Conservation (phyloP, 208 protist species). For the Leishmania turanica region DNA sequence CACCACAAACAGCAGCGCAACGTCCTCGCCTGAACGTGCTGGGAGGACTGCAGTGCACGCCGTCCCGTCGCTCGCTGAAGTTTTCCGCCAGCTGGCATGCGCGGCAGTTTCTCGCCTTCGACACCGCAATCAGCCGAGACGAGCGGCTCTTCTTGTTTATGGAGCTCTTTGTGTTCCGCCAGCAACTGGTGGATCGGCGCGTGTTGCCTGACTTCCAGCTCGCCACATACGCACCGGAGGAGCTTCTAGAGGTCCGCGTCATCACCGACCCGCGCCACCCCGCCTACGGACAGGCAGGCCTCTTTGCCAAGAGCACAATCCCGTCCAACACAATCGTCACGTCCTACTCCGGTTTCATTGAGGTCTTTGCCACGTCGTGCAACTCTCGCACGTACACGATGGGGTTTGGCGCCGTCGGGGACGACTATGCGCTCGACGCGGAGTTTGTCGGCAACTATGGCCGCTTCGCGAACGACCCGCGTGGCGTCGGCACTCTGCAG, state of each 20-base stretch:
- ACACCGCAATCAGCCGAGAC: conserved; percentile 68
- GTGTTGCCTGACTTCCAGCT: conserved; percentile 43
- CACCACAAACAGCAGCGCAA: background rate
- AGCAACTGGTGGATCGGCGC: conserved; percentile 40
- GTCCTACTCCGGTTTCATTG: conserved; percentile 82
- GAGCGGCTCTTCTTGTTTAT: conserved; percentile 73
- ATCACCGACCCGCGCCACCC: conserved; percentile 79
- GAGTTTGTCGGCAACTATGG: conserved; percentile 90
- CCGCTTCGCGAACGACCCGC: conserved; percentile 90
- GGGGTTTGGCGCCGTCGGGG: conserved; percentile 78
- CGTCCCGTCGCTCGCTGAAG: conserved; percentile 76
- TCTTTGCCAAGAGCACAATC: conserved; percentile 76
- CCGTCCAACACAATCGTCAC: conserved; percentile 76
- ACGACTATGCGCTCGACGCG: conserved; percentile 88
- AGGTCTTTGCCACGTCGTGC: conserved; percentile 78
- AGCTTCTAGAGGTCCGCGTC: conserved; percentile 82
- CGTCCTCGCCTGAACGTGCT: conserved; percentile 9
- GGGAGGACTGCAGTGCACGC: conserved; percentile 42
- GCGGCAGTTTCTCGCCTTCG: conserved; percentile 80
- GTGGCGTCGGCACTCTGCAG: conserved; percentile 59
- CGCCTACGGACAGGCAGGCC: conserved; percentile 85
- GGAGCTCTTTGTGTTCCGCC: conserved; percentile 57
- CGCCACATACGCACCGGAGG: conserved; percentile 64
- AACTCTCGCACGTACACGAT: conserved; percentile 92
- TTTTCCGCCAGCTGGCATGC: conserved; percentile 52